Conservation (phyloP, 768 basidiomycete genomes). For the Mycena belliarum region DNA sequence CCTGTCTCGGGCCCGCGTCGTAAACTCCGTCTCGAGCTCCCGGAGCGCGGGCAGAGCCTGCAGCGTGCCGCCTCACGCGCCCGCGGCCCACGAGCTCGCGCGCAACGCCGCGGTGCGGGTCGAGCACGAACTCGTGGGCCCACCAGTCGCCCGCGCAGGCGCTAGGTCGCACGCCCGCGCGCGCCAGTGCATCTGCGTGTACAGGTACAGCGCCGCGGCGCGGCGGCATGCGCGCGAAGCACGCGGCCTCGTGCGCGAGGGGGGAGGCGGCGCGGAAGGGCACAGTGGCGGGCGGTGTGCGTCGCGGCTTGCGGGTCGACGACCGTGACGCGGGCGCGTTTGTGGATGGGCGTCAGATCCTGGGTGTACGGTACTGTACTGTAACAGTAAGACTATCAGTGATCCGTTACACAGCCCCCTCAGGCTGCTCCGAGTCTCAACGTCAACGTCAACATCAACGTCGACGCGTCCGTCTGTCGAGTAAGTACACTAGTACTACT, state of each 20-base stretch:
- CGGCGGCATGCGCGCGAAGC: neutral
- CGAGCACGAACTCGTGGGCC: conserved; percentile 4
- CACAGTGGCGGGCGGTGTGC: neutral
- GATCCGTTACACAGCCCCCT: too few species aligned
- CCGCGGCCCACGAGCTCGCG: neutral
- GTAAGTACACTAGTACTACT: too few species aligned
- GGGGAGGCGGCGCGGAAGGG: neutral
- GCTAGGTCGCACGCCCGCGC: conserved; percentile 5
- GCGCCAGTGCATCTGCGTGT: conserved; percentile 15
- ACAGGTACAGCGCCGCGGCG: neutral
- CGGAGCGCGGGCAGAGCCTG: neutral
- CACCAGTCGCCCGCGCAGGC: conserved; percentile 13
- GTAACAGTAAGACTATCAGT: too few species aligned
- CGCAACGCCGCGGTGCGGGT: conserved; percentile 3
- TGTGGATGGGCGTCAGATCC: too few species aligned
- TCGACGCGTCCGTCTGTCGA: too few species aligned
- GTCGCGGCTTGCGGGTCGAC: neutral
- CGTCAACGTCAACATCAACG: too few species aligned
- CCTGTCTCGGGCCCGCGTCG: neutral
- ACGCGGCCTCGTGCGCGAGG: conserved; percentile 1
- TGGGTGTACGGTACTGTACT: too few species aligned
- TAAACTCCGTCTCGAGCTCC: conserved; percentile 12
- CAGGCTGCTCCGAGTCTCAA: too few species aligned
- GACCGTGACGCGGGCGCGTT: neutral
- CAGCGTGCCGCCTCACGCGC: conserved; percentile 6